A percentile compares a stretch with the other conserved stretches of the same genome.
These are phyloP conservation scores for Dactylis glomerata DNA, from an alignment of 176 grass and related monocot species.

Conservation along the genomic window DNA sequence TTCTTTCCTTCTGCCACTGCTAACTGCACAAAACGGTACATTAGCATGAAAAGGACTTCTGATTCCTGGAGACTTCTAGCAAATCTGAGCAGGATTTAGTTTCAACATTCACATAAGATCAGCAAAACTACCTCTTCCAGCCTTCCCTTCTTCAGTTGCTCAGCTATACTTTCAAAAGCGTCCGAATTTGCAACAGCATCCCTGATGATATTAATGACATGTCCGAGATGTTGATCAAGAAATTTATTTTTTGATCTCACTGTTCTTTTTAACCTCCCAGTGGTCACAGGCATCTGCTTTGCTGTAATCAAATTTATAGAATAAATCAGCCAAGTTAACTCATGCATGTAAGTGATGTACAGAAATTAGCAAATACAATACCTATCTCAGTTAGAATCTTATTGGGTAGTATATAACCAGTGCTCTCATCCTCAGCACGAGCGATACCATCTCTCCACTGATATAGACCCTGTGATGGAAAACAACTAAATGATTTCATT, in stretches of 20 bases:
- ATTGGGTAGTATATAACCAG: constrained; percentile 94
- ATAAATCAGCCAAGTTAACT: constrained; percentile 27
- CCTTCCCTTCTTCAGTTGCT: constrained; percentile 57
- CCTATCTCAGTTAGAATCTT: constrained; percentile 88
- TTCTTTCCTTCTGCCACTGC: constrained; percentile 6
- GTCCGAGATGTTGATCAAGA: constrained; percentile 58
- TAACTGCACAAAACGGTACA: constrained; percentile 40
- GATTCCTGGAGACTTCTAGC: not conserved
- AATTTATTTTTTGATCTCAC: constrained; percentile 63
- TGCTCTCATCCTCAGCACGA: constrained; percentile 86
- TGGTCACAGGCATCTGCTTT: constrained; percentile 78
- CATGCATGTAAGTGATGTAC: constrained; percentile 1
- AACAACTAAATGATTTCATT: constrained; percentile 30
- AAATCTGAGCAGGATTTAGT: constrained; percentile 1
- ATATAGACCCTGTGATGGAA: constrained; percentile 62
- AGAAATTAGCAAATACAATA: constrained; percentile 33
- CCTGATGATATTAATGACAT: constrained; percentile 58
- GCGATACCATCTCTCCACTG: constrained; percentile 86
- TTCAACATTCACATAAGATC: not conserved
- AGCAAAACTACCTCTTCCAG: constrained; percentile 54
- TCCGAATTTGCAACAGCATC: constrained; percentile 54
- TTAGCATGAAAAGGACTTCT: not conserved
- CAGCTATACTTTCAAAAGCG: constrained; percentile 66
- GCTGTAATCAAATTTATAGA: constrained; percentile 39
- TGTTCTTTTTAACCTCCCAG: constrained; percentile 57